A percentile compares a stretch with the other conserved stretches of the same genome.
phyloP scores from a whole-genome alignment of 768 basidiomycete genomes.

The Boletus edulis region DNA sequence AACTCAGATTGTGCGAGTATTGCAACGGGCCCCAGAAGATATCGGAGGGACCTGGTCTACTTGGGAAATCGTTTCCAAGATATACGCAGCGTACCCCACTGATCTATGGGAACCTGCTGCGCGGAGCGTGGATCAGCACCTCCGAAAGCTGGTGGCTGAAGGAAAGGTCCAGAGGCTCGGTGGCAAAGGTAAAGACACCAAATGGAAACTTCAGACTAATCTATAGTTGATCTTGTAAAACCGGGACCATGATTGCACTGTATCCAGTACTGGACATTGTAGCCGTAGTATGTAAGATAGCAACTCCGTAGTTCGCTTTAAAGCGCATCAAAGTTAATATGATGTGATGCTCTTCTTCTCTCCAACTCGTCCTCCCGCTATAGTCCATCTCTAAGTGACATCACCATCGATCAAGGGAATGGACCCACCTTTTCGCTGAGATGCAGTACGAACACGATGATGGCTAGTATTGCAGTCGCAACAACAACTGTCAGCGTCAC shows the following conservation, averaged over 20 bases:
- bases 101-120: conserved; percentile 72
- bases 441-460: conserved; percentile 85
- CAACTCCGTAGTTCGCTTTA: conserved; percentile 30
- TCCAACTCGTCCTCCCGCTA: conserved; percentile 95
- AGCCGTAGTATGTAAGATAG: conserved; percentile 16
- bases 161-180: conserved; percentile 48
- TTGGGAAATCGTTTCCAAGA: conserved; percentile 57
- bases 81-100: conserved; percentile 74
- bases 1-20: conserved; percentile 61
- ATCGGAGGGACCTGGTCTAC: conserved; percentile 47
- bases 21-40: conserved; percentile 35
- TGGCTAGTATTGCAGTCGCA: conserved; percentile 68
- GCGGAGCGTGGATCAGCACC: conserved; percentile 64
- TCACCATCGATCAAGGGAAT: neutral
- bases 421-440: conserved; percentile 83
- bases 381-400: conserved; percentile 2
- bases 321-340: conserved; percentile 96
- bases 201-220: conserved; percentile 40
- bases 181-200: conserved; percentile 50
- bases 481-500: conserved; percentile 86
- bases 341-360: conserved; percentile 81
- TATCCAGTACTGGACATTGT: conserved; percentile 1
- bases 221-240: neutral
- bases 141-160: conserved; percentile 70
- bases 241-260: neutral